Base-by-base conservation (phyloP, 1,139 yeast species). In the Candida sojae region DNA sequence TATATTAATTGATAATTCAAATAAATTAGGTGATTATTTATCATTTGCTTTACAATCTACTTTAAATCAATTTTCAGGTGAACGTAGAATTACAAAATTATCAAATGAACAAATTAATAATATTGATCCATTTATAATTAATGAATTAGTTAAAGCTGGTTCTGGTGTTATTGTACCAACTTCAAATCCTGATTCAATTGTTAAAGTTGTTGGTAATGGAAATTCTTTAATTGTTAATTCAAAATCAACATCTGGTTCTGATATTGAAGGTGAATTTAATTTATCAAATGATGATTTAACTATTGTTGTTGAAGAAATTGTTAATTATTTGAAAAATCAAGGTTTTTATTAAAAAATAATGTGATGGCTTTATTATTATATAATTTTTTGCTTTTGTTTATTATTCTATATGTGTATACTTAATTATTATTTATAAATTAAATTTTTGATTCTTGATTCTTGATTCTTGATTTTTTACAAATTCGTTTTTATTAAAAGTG, bases 11-110 rank as follows among this genome's bases (percentile, higher is more conserved):
- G 73, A 78, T 61, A 78, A 71, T 63, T 78, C 80, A 47, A 80
- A 84, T 50, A 87, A 77, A 54, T 59, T 62, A 46, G 75, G 75
- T 39, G 77, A 72, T 41, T 67, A 71, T 54, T 72, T 92, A 55
- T 83, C 95, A 8, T 84, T 84, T 60, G 98, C 97, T 9, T 78
- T 92, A 57, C 89, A 91, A 67, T 88, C 95, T 39, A 88, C 96
- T 28, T 84, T 92, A 71, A 88, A 92, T 75, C 97, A 92, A 75
- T 84, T 82, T 57, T 82, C 87, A 53, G 93, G 96, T 47, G 91
- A 90, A 47, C 86, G 98, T 67, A 86, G 92, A 61, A 88, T 88
- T 56, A 81, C 96, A 44, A 79, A 87, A 54, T 73, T 91, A 55
- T 69, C 67, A 44, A 81, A 82, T 35, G 75, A 74, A 48, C 70